Evolutionary conservation across 2,329 filamentous ascomycete genomes (phyloP), one percentile per base, ranked within the genome.

Genomic region (Microascus cirrosus): DNA sequence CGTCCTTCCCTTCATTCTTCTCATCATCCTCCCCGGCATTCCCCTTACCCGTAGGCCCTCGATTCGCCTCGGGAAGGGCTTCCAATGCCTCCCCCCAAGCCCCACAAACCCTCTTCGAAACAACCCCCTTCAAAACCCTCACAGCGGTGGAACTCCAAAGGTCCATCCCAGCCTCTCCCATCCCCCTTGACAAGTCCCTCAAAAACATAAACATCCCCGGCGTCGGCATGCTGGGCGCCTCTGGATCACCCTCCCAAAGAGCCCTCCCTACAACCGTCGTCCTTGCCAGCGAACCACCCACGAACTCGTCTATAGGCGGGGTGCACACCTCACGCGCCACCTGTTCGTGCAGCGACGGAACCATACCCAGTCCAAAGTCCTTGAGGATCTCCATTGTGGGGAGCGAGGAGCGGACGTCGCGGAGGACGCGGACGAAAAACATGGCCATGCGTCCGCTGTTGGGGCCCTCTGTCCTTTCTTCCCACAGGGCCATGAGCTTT

Each of bases 161-260:
- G 68, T 96, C 93, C 53, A 81, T 75, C 0, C 92, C 92, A 2
- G 80, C 74, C 13, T 78, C 74, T 3, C 80, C 80, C 90, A 96
- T 95, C 5, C 78, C 75, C 53, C 74, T 72, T 4, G 82, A 81
- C 32, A 95, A 67, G 52, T 77, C 77, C 25, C 83, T 82, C 54
- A 96, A 66, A 58, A 95, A 85, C 60, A 79, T 81, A 66, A 95
- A 95, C 0, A 84, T 75, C 22, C 79, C 77, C 0, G 89, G 85
- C 0, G 90, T 93, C 1, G 90, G 90, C 65, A 94, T 89, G 6
- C 84, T 78, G 0, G 93, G 93, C 50, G 96, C 69, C 28, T 83
- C 76, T 0, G 89, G 88, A 42, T 82, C 76, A 0, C 89, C 89
- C 67, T 95, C 90, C 92, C 92, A 96, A 0, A 96, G 74, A 0